These are phyloP conservation scores for Paraphaeosphaeria sporulosa DNA, from an alignment of 2,329 filamentous ascomycete species.

Conservation along the genomic window DNA sequence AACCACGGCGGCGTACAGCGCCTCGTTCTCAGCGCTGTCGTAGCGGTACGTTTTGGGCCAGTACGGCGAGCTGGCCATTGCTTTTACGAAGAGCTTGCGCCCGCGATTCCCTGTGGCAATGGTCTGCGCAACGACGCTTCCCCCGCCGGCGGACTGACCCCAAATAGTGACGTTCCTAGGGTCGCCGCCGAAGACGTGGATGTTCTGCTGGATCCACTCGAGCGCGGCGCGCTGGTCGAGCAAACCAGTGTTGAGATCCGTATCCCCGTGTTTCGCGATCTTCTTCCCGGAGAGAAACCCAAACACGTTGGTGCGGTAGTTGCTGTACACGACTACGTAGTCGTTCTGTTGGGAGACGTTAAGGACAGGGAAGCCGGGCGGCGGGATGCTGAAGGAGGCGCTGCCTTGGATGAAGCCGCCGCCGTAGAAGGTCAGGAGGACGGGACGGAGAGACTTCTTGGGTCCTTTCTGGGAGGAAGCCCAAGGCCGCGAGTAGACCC, in stretches of 20 bases:
- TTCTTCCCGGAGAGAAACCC: conserved; percentile 62
- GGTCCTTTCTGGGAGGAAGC: conserved; percentile 21
- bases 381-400: conserved; percentile 63
- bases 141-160: conserved; percentile 65
- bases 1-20: conserved; percentile 58
- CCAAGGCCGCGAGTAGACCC: conserved; percentile 68
- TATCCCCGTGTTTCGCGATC: conserved; percentile 53
- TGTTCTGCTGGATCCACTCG: conserved; percentile 62
- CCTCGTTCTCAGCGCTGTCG: conserved; percentile 60
- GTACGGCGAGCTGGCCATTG: conserved; percentile 63
- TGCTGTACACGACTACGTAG: conserved; percentile 60
- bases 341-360: conserved; percentile 62
- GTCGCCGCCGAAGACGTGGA: conserved; percentile 63
- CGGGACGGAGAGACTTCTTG: conserved; percentile 56
- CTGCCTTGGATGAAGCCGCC: conserved; percentile 68
- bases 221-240: conserved; percentile 62
- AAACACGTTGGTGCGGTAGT: conserved; percentile 66
- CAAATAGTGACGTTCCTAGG: conserved; percentile 60
- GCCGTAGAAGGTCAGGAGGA: conserved; percentile 68
- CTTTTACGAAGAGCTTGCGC: conserved; percentile 58
- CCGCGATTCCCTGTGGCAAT: conserved; percentile 57
- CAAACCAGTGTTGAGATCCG: conserved; percentile 61
- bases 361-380: conserved; percentile 64
- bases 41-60: conserved; percentile 67
- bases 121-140: conserved; percentile 61